Base-by-base conservation (phyloP, 352 stramenopile species). In the Globisporangium spinosum region DNA sequence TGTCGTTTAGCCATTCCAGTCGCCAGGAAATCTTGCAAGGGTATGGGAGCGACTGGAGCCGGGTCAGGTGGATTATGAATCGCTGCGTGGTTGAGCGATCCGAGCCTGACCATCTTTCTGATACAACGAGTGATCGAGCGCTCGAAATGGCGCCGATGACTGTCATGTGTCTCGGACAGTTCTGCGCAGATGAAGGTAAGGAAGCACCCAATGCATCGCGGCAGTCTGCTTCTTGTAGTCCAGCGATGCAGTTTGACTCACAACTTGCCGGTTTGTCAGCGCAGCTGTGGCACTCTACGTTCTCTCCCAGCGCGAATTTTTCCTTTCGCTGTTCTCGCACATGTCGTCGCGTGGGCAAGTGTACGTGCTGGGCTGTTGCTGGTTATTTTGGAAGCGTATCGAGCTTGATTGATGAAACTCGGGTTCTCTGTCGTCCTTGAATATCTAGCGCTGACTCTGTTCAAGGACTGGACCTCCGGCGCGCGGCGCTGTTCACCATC, bases 401-500 rank as follows among this genome's bases (percentile, higher is more conserved):
- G 17, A 35, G 6, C 17, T 34, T 22, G 13, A 10, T 22, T 68
- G 22, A 47, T 9, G 17, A 27, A 15, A 59, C 6, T 34, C 4
- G 23, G 2, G 6, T 27, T 12, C 27, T 12, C n/a, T 40, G 5
- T 22, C 27, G 25, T n/a, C n/a, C 2, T 40, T 58, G 9, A 2
- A 13, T 47, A 7, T 17, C n/a, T 32, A 70, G 47, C 27, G 10
- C 32, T 5, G 43, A 32, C 1, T 40, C 58, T 4, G 20, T 8
- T 3, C 15, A 10, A 34, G 6, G 7, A 22, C 22, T 68, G 51
- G 59, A 74, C 54, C 45, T 78, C 13, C 72, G 67, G 45, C 66
- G 74, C 25, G 69, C 69, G n/a, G 61, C 74, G 4, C 63, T 76
- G 5, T 80, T 80, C 38, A 71, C 66, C 13, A 49, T 80, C 25